Base-by-base conservation (phyloP, 306 rosid genomes). In the Cicer yamashitae region DNA sequence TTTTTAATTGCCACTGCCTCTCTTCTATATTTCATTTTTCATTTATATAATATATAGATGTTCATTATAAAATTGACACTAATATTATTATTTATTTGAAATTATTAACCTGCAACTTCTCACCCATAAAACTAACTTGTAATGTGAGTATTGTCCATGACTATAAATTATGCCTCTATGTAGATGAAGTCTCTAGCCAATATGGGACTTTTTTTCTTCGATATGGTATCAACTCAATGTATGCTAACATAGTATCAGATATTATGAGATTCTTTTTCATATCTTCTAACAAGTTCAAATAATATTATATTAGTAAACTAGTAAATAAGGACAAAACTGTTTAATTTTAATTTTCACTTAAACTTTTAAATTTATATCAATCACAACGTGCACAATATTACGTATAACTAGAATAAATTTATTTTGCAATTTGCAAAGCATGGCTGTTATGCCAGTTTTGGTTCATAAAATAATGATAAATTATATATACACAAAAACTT, bases 401-500 rank as follows among this genome's bases (percentile, higher is more conserved):
- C 7, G 14, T n/a, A 30, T 25, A 54, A 34, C 58, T 25, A 30
- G 11, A 73, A 45, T 20, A 50, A 58, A 25, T 44, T 45, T 8
- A 60, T 46, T 73, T 18, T 45, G 18, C 37, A 8, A 2, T 38
- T 13, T 8, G 72, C 53, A 63, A 38, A 39, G 79, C 40, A 60
- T 10, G n/a, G 50, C 6, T 74, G 51, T 61, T 47, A 18, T 46
- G 50, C 47, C 3, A 37, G 41, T 83, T 39, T 17, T 15, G 7
- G 76, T 82, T 67, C 77, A 75, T 63, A 79, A 58, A 58, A 56
- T 17, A 77, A 53, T 51, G 48, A 53, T 37, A 44, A 69, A 61
- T 13, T 4, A 70, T 68, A 54, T 6, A 62, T 17, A 15, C 9
- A 12, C 18, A 62, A 71, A 48, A 68, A 90, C 99, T 85, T 87